Base-by-base conservation (phyloP, 768 basidiomycete genomes). In the Omphalotus guepiniiformis region DNA sequence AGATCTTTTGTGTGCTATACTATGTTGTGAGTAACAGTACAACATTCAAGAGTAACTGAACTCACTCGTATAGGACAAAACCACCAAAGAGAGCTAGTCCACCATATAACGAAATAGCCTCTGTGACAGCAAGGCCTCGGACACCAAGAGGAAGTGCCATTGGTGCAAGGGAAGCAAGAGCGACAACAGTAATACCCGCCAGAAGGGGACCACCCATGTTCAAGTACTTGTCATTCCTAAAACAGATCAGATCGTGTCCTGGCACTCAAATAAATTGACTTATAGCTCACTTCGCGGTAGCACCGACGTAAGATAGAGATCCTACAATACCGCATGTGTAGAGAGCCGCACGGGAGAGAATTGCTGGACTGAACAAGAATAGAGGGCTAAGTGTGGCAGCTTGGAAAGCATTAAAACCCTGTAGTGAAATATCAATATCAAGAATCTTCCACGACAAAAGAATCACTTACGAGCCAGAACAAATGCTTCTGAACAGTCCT, bases 291-390 rank as follows among this genome's bases (percentile, higher is more conserved):
- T 69, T 82, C 21, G 92, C 92, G 27, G 92, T 95, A 3, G 91
- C 90, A 18, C 92, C 92, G 19, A 95, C 76, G 60, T 91, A 95
- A 11, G 84, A 84, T 22, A 94, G 77, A 2, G 87, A 80, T 3
- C 89, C 90, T n/a, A 92, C 87, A 2, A 89, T 79, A 22, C 90
- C 90, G 29, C 82, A 76, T 0, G 92, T 93, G 66, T 95, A 95
- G 2, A 95, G 69, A 4, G 89, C 92, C 7, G 92, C 92, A 25
- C 92, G 82, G 15, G 85, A 85, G 41, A 95, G 75, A 53, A 94
- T 77, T 11, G 88, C 89, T 2, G 92, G 92, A 58, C 74, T 83
- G 38, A 93, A 64, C 75, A 94, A 93, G 70, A 91, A 92, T n/a
- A 95, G 63, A 2, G 92, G 92, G 52, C 85, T 87, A 34, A 95